These are phyloP conservation scores for Talaromyces albobiverticillius DNA, from an alignment of 2,329 filamentous ascomycete genomes.

Conservation along the genomic window DNA sequence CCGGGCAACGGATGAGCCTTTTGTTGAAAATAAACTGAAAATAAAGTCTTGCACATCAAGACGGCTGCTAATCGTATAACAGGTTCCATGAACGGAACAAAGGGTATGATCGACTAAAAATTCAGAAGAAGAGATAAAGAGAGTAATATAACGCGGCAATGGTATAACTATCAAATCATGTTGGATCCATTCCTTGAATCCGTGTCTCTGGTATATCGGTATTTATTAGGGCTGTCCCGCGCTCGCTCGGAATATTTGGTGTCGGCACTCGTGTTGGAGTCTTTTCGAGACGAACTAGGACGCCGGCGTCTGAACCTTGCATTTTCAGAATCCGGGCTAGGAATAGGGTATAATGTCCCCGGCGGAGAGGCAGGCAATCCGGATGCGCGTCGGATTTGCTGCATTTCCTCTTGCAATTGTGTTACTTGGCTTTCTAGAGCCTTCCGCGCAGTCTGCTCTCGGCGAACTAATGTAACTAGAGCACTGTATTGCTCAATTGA, in stretches of 20 bases:
- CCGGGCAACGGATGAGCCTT: neutral
- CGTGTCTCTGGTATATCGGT: slow-evolving; percentile 7
- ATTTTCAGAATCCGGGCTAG: slow-evolving; percentile 29
- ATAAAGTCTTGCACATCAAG: neutral
- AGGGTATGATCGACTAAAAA: neutral
- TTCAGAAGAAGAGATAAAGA: neutral
- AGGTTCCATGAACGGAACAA: neutral
- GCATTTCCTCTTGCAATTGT: slow-evolving; percentile 40
- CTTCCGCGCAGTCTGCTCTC: slow-evolving; percentile 46
- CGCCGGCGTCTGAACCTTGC: slow-evolving; percentile 24
- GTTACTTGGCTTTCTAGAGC: slow-evolving; percentile 44
- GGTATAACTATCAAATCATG: slow-evolving; percentile 13
- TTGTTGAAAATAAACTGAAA: neutral
- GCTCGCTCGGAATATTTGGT: slow-evolving; percentile 1
- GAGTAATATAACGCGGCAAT: neutral
- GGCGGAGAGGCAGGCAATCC: slow-evolving; percentile 28
- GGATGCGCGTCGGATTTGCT: slow-evolving; percentile 31
- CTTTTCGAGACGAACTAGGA: slow-evolving; percentile 12
- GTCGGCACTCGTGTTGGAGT: slow-evolving; percentile 11
- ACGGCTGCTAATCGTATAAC: slow-evolving; percentile 1
- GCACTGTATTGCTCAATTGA: slow-evolving; percentile 48
- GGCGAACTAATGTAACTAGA: slow-evolving; percentile 43
- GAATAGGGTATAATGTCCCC: slow-evolving; percentile 33
- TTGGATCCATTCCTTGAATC: slow-evolving; percentile 11
- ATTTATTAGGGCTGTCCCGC: slow-evolving; percentile 8